These are phyloP conservation scores for Tetracladium setigerum DNA, from an alignment of 495 filamentous ascomycete genomes.

Conservation along the genomic window DNA sequence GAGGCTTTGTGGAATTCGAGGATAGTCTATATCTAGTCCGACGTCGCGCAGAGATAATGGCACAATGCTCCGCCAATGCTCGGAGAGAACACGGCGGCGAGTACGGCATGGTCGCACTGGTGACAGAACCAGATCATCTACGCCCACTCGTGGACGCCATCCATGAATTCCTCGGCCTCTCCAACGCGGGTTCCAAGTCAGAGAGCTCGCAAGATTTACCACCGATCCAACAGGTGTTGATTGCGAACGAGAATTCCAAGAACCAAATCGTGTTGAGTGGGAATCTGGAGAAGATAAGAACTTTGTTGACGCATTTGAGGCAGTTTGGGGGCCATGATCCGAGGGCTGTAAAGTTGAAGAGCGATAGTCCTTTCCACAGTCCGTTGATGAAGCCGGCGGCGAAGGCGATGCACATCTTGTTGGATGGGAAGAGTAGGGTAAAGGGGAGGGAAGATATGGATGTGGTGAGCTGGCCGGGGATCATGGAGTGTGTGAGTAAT, in stretches of 20 bases:
- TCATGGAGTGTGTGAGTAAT: slow-evolving; percentile 77
- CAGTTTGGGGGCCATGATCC: slow-evolving; percentile 94
- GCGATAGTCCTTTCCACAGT: slow-evolving; percentile 87
- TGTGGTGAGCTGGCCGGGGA: slow-evolving; percentile 62
- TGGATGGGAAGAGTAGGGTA: slow-evolving; percentile 44
- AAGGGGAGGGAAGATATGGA: slow-evolving; percentile 37
- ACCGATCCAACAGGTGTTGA: slow-evolving; percentile 76
- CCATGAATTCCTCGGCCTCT: slow-evolving; percentile 70
- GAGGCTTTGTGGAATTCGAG: slow-evolving; percentile 64
- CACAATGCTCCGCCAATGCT: slow-evolving; percentile 59
- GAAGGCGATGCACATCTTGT: slow-evolving; percentile 56
- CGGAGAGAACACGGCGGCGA: slow-evolving; percentile 57
- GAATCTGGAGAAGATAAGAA: slow-evolving; percentile 75
- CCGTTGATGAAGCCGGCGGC: slow-evolving; percentile 85
- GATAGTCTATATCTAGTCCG: slow-evolving; percentile 75
- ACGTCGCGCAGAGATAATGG: slow-evolving; percentile 78
- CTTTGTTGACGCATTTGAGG: slow-evolving; percentile 78
- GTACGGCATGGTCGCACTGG: slow-evolving; percentile 89
- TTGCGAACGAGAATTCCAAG: slow-evolving; percentile 92
- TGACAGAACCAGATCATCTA: slow-evolving; percentile 75
- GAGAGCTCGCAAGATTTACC: slow-evolving; percentile 59
- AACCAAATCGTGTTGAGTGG: slow-evolving; percentile 95
- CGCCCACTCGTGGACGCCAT: slow-evolving; percentile 60
- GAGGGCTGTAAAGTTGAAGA: slow-evolving; percentile 77
- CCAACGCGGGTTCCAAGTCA: slow-evolving; percentile 52